Evolutionary conservation across 768 basidiomycete genomes (phyloP).

Genomic region (Mycena vitilis): DNA sequence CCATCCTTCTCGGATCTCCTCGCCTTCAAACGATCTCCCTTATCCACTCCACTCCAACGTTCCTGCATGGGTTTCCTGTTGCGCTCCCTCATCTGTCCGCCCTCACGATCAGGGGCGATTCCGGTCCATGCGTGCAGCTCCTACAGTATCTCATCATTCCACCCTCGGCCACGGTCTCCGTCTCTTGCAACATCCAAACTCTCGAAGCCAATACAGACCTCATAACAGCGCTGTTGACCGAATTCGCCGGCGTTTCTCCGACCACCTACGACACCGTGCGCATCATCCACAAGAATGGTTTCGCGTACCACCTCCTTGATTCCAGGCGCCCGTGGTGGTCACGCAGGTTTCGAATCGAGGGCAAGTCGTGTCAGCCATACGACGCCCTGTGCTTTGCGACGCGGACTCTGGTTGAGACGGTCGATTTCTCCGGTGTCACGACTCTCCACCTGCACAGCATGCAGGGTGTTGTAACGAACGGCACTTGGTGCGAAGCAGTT

Average conservation of each 20-base stretch:
- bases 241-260: neutral
- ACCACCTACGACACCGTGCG: conserved; percentile 30
- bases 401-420: neutral
- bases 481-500: no score
- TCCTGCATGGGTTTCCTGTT: conserved; percentile 18
- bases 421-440: conserved; percentile 17
- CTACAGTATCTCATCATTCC: conserved; percentile 17
- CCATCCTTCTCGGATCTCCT: conserved; percentile 18
- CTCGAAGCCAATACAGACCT: neutral
- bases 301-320: conserved; percentile 16
- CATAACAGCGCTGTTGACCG: neutral
- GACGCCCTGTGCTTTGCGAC: neutral
- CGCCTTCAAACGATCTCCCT: conserved; percentile 21
- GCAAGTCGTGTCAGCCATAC: conserved; percentile 1
- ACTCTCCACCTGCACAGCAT: conserved; percentile 25
- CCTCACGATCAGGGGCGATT: conserved; percentile 2
- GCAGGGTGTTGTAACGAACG: neutral
- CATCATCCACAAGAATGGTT: conserved; percentile 23
- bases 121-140: neutral
- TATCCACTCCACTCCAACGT: conserved; percentile 21
- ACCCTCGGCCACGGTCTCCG: conserved; percentile 8
- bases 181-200: neutral
- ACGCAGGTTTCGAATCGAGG: conserved; percentile 15
- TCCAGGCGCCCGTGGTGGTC: conserved; percentile 21
- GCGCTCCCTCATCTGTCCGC: conserved; percentile 23